Percentiles rank a stretch among this genome's conserved stretches.
These are phyloP conservation scores for Myxozyma melibiosi DNA, from an alignment of 805 yeast genomes.

Conservation along the genomic window DNA sequence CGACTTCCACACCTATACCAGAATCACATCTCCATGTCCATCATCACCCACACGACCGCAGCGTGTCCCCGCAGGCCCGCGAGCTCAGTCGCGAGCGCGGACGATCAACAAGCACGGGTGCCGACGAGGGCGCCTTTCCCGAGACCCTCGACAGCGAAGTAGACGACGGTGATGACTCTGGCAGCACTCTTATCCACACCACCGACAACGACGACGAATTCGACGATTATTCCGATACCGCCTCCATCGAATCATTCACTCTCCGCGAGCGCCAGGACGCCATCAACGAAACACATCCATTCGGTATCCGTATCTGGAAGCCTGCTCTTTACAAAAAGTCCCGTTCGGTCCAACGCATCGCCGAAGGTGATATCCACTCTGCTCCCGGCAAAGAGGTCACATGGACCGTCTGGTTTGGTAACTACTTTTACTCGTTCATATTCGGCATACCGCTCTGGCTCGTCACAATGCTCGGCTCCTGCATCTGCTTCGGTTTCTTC, in stretches of 20 bases:
- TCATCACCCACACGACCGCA: slow-evolving; percentile 20
- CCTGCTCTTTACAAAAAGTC: slow-evolving; percentile 93
- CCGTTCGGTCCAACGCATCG: slow-evolving; percentile 87
- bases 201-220: slow-evolving; percentile 42
- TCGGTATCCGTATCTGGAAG: slow-evolving; percentile 98
- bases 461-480: slow-evolving; percentile 49
- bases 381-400: slow-evolving; percentile 56
- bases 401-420: slow-evolving; percentile 66
- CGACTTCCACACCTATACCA: slow-evolving; percentile 22
- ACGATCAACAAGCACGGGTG: background rate
- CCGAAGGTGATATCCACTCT: slow-evolving; percentile 92
- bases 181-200: slow-evolving; percentile 29
- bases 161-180: slow-evolving; percentile 32
- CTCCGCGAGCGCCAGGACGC: slow-evolving; percentile 93
- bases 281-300: slow-evolving; percentile 94
- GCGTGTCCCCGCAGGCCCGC: slow-evolving; percentile 3
- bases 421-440: slow-evolving; percentile 70
- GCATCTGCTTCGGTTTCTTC: slow-evolving; percentile 34
- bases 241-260: slow-evolving; percentile 80
- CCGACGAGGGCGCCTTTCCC: slow-evolving; percentile 13
- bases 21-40: slow-evolving; percentile 27
- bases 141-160: slow-evolving; percentile 19
- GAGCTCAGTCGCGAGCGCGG: background rate
- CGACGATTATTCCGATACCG: slow-evolving; percentile 38
- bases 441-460: slow-evolving; percentile 66